Conservation (phyloP, 345 rosid species). For the Eucalyptus polybractea region DNA sequence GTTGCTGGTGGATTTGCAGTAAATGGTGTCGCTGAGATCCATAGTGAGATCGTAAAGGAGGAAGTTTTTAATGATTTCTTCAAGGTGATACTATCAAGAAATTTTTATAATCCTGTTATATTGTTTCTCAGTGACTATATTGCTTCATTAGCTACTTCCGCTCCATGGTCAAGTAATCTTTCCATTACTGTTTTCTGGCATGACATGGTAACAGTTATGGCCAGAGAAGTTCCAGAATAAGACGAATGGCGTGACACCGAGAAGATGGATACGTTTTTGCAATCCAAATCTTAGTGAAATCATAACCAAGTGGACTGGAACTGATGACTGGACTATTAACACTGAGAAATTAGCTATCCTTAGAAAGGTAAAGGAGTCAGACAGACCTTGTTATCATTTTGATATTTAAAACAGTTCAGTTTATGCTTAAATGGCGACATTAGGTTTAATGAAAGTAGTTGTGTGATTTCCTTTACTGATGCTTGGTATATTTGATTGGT, state of each 20-base stretch:
- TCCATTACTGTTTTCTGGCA: not conserved
- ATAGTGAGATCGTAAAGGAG: conserved; percentile 38
- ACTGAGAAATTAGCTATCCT: conserved; percentile 20
- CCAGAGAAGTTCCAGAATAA: conserved; percentile 47
- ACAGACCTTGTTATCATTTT: not conserved
- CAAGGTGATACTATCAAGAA: conserved; percentile 1
- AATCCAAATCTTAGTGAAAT: conserved; percentile 29
- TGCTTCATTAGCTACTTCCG: not conserved
- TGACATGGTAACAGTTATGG: conserved; percentile 22
- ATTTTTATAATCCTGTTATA: not conserved
- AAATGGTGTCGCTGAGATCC: conserved; percentile 44
- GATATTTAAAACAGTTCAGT: not conserved
- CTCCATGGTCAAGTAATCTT: not conserved
- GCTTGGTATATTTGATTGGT: not conserved
- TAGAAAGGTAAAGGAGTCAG: conserved; percentile 4
- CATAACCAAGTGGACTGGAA: conserved; percentile 36
- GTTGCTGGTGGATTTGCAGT: conserved; percentile 26
- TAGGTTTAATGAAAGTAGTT: not conserved
- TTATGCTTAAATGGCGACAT: not conserved
- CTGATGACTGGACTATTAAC: conserved; percentile 29
- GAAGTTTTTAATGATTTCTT: conserved; percentile 40
- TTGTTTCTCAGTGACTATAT: not conserved
- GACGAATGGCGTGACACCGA: conserved; percentile 46
- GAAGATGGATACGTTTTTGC: conserved; percentile 46
- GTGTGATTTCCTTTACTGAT: not conserved